phyloP scores from a whole-genome alignment of 2,329 filamentous ascomycete genomes.

The Botrytis fabae region DNA sequence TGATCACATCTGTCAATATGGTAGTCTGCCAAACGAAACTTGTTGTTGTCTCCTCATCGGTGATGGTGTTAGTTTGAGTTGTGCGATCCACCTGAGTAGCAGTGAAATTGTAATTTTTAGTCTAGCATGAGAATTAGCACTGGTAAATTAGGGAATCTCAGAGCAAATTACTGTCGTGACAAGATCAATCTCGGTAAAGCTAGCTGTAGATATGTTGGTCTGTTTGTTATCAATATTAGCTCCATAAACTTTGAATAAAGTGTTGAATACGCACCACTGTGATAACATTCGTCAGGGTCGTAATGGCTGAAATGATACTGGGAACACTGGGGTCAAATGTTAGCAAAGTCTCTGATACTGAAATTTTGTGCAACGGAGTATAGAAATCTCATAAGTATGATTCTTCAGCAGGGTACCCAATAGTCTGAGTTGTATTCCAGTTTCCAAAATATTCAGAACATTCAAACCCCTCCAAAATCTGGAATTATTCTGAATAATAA shows the following conservation, averaged over 20 bases:
- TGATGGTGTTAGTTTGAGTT: constrained; percentile 17
- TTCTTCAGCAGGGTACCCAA: neutral
- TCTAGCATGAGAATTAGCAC: neutral
- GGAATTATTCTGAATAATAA: neutral
- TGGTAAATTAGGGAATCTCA: too few relatives aligned
- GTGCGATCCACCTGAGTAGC: constrained; percentile 9
- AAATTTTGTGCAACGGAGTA: neutral
- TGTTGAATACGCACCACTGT: constrained; percentile 8
- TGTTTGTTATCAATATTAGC: neutral
- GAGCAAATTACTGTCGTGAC: neutral
- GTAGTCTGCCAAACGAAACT: constrained; percentile 21
- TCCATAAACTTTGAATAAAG: neutral
- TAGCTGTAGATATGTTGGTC: constrained; percentile 15
- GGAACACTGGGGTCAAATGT: neutral
- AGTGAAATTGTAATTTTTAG: constrained; percentile 21
- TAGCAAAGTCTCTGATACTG: neutral
- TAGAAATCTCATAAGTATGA: neutral
- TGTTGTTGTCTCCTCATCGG: constrained; percentile 22
- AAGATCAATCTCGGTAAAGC: neutral
- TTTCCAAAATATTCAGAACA: too few relatives aligned
- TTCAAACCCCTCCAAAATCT: neutral
- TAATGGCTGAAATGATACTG: constrained; percentile 11
- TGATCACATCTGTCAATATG: constrained; percentile 24
- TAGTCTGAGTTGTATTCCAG: neutral
- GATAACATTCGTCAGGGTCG: constrained; percentile 4